Conservation (phyloP, 108 stramenopile species). For the Cyclotella kingstonii region DNA sequence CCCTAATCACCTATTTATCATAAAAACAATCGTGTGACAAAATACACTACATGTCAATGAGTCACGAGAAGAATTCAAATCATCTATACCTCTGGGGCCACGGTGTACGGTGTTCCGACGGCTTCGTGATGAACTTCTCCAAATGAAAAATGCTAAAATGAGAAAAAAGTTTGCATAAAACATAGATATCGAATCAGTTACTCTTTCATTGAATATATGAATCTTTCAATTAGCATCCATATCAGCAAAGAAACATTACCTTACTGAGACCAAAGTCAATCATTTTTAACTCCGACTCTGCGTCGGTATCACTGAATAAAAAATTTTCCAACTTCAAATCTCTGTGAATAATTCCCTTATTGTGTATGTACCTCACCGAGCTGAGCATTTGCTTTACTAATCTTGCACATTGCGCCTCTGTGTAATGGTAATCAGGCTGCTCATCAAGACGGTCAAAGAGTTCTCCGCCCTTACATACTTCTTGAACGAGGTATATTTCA, state of each 20-base stretch:
- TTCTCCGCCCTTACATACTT: constrained; percentile 95
- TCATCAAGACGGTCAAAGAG: constrained; percentile 92
- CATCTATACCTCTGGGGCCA: constrained; percentile 64
- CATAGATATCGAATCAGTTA: too few relatives aligned
- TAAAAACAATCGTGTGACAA: not conserved
- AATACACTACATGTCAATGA: not conserved
- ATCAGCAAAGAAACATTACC: not conserved
- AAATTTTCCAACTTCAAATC: constrained; percentile 94
- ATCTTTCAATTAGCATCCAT: not conserved
- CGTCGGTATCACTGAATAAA: constrained; percentile 65
- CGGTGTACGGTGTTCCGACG: constrained; percentile 88
- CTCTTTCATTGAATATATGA: too few relatives aligned
- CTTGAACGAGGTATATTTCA: constrained; percentile 89
- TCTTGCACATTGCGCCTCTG: constrained; percentile 84
- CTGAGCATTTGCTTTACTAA: constrained; percentile 90
- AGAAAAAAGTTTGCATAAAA: not conserved
- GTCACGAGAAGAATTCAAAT: not conserved
- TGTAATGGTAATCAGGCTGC: constrained; percentile 89
- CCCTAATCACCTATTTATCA: constrained; percentile 54
- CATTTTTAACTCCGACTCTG: constrained; percentile 86
- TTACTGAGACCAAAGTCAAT: constrained; percentile 97
- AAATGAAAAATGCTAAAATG: constrained; percentile 71
- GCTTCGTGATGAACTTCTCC: constrained; percentile 85
- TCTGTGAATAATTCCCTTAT: constrained; percentile 85
- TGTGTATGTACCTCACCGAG: constrained; percentile 91